Base-by-base conservation (phyloP, 1,284 basidiomycete species). In the Schizopora paradoxa region DNA sequence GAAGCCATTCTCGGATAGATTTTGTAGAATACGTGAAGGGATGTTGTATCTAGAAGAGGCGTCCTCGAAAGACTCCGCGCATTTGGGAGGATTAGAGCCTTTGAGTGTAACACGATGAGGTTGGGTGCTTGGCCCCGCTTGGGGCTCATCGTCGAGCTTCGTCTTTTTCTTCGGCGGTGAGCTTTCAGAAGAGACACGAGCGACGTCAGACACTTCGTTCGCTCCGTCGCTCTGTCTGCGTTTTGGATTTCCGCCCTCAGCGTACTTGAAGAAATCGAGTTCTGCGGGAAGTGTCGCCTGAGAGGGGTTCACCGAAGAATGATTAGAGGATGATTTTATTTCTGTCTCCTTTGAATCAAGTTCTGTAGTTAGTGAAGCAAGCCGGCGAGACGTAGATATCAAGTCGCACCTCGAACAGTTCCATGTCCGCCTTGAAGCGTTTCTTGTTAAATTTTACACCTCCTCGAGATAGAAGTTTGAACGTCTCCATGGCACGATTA, bases 201-300 rank as follows among this genome's bases (percentile, higher is more conserved):
- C n/a, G n/a, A n/a, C 73, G 68, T 53, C 36, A 39, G 49, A 53
- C 55, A 37, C 56, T 63, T 49, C 55, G 43, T 44, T 47, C 52
- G 13, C 54, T 60, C 33, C 53, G 51, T 33, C 33, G 51, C 18
- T 19, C 18, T n/a, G n/a, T 47, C 65, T 65, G 29, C 64, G 57
- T 52, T 86, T 84, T 31, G 57, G 63, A 19, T 62, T 57, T n/a
- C 66, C 70, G 34, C 69, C 73, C 52, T 78, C 70, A 0, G 83
- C 80, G 54, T 90, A 90, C 54, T 86, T 90, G 68, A 94, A 95
- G 64, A 93, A 93, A 62, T 96, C 88, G 3, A 95, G 72, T 52
- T 87, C 86, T 2, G 72, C 57, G 0, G 92, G 92, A 14, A 94
- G 74, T 54, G 74, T 74, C 21, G 66, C 72, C n/a, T n/a, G n/a